phyloP scores from a whole-genome alignment of 352 stramenopile genomes.

The Globisporangium emineosum region DNA sequence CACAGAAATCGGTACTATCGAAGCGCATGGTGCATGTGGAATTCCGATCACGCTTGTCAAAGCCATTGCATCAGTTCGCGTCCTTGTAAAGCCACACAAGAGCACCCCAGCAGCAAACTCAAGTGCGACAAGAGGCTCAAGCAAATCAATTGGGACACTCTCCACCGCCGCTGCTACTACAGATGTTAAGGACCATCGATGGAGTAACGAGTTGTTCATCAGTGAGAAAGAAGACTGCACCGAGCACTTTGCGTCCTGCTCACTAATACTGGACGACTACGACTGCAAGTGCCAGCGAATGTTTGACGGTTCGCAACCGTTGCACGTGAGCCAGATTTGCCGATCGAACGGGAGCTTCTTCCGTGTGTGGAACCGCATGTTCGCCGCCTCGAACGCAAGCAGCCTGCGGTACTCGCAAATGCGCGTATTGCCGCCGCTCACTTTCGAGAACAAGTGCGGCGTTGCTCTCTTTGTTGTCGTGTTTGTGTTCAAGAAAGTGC shows the following conservation, averaged over 20 bases:
- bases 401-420: slow-evolving; percentile 69
- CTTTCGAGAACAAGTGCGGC: slow-evolving; percentile 79
- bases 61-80: slow-evolving; percentile 47
- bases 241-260: slow-evolving; percentile 62
- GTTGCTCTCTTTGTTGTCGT: slow-evolving; percentile 61
- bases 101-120: neutral
- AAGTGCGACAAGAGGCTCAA: neutral
- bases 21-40: slow-evolving; percentile 56
- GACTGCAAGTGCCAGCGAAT: slow-evolving; percentile 77
- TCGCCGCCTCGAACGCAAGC: slow-evolving; percentile 62
- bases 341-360: slow-evolving; percentile 72
- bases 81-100: slow-evolving; percentile 61
- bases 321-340: slow-evolving; percentile 71
- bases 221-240: slow-evolving; percentile 58
- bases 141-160: neutral
- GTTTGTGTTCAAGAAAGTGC: slow-evolving; percentile 82
- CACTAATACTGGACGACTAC: slow-evolving; percentile 66
- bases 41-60: slow-evolving; percentile 65
- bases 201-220: slow-evolving; percentile 81
- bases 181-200: slow-evolving; percentile 53
- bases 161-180: slow-evolving; percentile 3
- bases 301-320: slow-evolving; percentile 68
- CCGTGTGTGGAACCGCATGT: slow-evolving; percentile 55
- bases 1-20: slow-evolving; percentile 55
- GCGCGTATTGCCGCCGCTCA: slow-evolving; percentile 56